A percentile compares a stretch with the other conserved stretches of the same genome.
phyloP scores from a whole-genome alignment of 1,139 yeast species.

The Lodderomyces parapsilosis region DNA sequence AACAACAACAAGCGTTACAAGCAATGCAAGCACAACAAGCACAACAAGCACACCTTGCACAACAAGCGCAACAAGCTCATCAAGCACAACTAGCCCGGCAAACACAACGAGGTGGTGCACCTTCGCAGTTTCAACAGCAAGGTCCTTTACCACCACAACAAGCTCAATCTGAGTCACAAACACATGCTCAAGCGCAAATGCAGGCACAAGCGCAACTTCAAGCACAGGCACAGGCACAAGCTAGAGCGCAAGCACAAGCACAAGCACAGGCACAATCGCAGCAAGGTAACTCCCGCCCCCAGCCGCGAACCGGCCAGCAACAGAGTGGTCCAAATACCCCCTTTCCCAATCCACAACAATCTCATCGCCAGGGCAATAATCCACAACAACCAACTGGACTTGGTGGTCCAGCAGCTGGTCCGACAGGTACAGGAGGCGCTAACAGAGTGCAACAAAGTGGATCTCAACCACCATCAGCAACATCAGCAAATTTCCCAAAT shows the following conservation, averaged over 20 bases:
- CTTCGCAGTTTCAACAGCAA: conserved; percentile 4
- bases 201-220: conserved; percentile 5
- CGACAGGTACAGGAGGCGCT: conserved; percentile 13
- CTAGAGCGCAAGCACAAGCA: conserved; percentile 9
- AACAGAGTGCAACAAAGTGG: conserved; percentile 13
- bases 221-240: conserved; percentile 14
- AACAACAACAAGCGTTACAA: conserved; percentile 9
- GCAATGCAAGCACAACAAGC: conserved; percentile 6
- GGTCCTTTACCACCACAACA: conserved; percentile 9
- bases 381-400: conserved; percentile 10
- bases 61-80: conserved; percentile 9
- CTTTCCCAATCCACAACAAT: conserved; percentile 14
- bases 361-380: conserved; percentile 20
- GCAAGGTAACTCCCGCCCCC: conserved; percentile 3
- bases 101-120: conserved; percentile 10
- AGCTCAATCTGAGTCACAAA: conserved; percentile 11
- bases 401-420: too few relatives aligned
- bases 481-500: conserved; percentile 20
- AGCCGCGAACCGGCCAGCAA: conserved; percentile 18
- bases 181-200: conserved; percentile 12
- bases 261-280: conserved; percentile 16
- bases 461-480: conserved; percentile 18
- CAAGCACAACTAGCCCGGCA: conserved; percentile 5
- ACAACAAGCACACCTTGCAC: conserved; percentile 15
- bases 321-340: conserved; percentile 11